Conservation (phyloP, 179 eudicot genomes). For the Monotropa hypopitys region DNA sequence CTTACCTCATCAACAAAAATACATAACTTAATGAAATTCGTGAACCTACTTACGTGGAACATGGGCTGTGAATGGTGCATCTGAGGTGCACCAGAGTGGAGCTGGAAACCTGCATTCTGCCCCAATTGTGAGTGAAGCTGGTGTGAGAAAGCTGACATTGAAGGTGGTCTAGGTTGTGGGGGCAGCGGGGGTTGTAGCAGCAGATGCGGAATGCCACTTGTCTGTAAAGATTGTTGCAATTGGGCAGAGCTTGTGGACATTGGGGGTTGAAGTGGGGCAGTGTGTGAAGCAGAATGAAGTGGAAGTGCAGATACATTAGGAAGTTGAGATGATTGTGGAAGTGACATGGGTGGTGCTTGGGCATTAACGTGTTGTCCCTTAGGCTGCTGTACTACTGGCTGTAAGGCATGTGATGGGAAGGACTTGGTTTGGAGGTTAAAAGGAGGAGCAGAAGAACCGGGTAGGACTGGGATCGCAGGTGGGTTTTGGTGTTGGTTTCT, state of each 20-base stretch:
- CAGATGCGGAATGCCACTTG: conserved; percentile 39
- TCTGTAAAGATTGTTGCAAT: conserved; percentile 57
- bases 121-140: conserved; percentile 61
- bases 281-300: conserved; percentile 41
- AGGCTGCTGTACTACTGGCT: conserved; percentile 31
- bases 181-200: conserved; percentile 57
- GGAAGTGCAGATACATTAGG: conserved; percentile 40
- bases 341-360: conserved; percentile 35
- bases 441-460: conserved; percentile 25
- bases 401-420: conserved; percentile 32
- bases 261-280: conserved; percentile 45
- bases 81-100: conserved; percentile 42
- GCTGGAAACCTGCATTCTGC: conserved; percentile 50
- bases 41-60: conserved; percentile 53
- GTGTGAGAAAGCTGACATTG: conserved; percentile 32
- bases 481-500: conserved; percentile 50
- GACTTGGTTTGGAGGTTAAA: conserved; percentile 38
- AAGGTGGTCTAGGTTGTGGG: conserved; percentile 55
- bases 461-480: conserved; percentile 24
- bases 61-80: conserved; percentile 57
- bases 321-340: conserved; percentile 47
- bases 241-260: conserved; percentile 41
- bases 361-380: conserved; percentile 30
- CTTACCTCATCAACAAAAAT: too few species aligned
- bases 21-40: background rate